Conservation (phyloP, 495 filamentous ascomycete species). For the Cairneyella variabilis region DNA sequence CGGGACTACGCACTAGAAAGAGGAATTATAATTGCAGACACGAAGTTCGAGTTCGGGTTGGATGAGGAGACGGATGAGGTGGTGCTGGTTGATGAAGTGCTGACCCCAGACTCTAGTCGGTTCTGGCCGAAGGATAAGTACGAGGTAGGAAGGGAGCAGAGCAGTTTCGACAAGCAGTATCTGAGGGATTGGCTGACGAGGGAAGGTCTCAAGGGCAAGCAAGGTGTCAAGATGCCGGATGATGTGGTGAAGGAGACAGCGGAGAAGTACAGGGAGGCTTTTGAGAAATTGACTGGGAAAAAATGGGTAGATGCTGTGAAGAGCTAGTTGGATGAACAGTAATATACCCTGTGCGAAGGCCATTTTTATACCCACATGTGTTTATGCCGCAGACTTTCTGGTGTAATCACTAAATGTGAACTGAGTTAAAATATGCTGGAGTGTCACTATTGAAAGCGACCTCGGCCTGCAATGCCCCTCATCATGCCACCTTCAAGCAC, state of each 20-base stretch:
- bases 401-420: no score
- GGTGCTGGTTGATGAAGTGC: constrained; percentile 85
- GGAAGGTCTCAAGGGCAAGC: constrained; percentile 66
- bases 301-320: constrained; percentile 27
- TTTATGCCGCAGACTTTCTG: no score
- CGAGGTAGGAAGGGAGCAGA: constrained; percentile 66
- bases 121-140: constrained; percentile 84
- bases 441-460: no score
- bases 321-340: no score
- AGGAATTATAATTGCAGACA: constrained; percentile 90
- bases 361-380: no score
- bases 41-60: constrained; percentile 76
- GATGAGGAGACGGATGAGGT: constrained; percentile 72
- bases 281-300: constrained; percentile 64
- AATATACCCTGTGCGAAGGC: no score
- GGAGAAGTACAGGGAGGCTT: constrained; percentile 66
- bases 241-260: constrained; percentile 61
- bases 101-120: constrained; percentile 79
- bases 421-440: no score
- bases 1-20: constrained; percentile 68
- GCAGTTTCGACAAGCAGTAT: constrained; percentile 88
- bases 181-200: constrained; percentile 79
- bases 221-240: constrained; percentile 61
- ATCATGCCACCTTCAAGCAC: no score
- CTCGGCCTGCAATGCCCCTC: no score